Base-by-base conservation (phyloP, 2,329 filamentous ascomycete genomes). In the Mycosphaerelloides madeirae region DNA sequence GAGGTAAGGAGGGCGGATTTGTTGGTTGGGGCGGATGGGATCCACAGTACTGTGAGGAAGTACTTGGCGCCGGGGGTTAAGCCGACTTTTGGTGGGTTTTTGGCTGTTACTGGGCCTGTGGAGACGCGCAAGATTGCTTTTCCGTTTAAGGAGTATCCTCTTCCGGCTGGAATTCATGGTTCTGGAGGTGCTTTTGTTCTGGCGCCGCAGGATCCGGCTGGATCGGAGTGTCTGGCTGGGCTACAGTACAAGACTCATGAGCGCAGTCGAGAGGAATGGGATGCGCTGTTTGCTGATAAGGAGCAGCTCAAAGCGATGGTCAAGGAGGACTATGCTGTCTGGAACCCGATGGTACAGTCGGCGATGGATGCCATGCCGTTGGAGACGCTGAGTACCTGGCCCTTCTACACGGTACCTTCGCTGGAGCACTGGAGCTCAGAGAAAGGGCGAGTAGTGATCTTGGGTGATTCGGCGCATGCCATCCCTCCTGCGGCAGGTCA, bases 11-110 rank as follows among this genome's bases (percentile, higher is more conserved):
- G 49, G 25, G 59, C 40, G 6, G 57, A 60, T 29, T 45, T 64
- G 11, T 52, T 64, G n/a, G 57, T 64, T 48, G 62, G 64, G 35
- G 58, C 55, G 15, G 54, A 61, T 9, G 61, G 63, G n/a, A 67
- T 71, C n/a, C 61, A 60, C 57, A 48, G 42, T 14, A 31, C 11
- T 14, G 32, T 55, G n/a, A 44, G 54, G 2, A 65, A 62, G 2
- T 71, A 77, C 31, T 29, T 41, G 13, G 11, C 2, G 11, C 40
- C 33, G 9, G 18, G 28, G 14, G 15, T 34, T 4, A 18, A 6
- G n/a, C 31, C 40, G 29, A 29, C n/a, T 16, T 43, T 43, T 33
- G 29, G 31, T 16, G 18, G 15, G 1, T 29, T 43, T 28, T 9
- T 43, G 19, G 40, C 31, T 15, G 29, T 43, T 2, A 43, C 31